Evolutionary conservation across 306 rosid genomes (phyloP), one percentile per base, ranked within the genome.

Genomic region (Ziziphus jujuba): DNA sequence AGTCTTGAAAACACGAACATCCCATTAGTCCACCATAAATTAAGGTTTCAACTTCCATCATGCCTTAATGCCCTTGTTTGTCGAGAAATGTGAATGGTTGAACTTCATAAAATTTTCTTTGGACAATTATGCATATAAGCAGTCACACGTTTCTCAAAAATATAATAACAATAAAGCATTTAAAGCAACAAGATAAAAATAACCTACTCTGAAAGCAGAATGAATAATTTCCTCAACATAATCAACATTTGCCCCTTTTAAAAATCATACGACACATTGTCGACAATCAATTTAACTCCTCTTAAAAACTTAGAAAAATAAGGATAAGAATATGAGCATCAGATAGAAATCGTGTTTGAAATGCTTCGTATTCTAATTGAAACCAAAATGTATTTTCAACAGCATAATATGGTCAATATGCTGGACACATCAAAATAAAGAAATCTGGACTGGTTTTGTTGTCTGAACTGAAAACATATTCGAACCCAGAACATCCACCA

Each of bases 401-500:
- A 4, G 33, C 8, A 14, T 14, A 4, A 36, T 36, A 7, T 36
- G 9, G 43, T 36, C 43, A 36, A 11, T 36, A 36, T 36, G 9
- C 9, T 36, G 43, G 43, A 36, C n/a, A 36, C 6, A 36, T 36
- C 43, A 36, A 36, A 36, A 36, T 7, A 49, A 25, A 35, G 17
- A 92, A 97, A 45, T 93, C 97, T 21, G 95, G 76, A 69, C 65
- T 84, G 44, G 81, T 48, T 83, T 69, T 80, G 70, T 83, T 84
- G 50, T 90, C 97, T 64, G 90, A 81, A 81, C 88, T 62, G 64
- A 93, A 93, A 60, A 84, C 96, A 79, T 93, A 90, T 70, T 90
- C 96, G 70, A 93, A 93, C n/a, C 99, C 99, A 51, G 99, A 90
- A 80, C 99, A 93, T 17, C 99, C 99, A 59, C 99, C 99, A 8